Evolutionary conservation across 2,329 filamentous ascomycete genomes (phyloP).

Genomic region (Phyllosticta paracitricarpa): DNA sequence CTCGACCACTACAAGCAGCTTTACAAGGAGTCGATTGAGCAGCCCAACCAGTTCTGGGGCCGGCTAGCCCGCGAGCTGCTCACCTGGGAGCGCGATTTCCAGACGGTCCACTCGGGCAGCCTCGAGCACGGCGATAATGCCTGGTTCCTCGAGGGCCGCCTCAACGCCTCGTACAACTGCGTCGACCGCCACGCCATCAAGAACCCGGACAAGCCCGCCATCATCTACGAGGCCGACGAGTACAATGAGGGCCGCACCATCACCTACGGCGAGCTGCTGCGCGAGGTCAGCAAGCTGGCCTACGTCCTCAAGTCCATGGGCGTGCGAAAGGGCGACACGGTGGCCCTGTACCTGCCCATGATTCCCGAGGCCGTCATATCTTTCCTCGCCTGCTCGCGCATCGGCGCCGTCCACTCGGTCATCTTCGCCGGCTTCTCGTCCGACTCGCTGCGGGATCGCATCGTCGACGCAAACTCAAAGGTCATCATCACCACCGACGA

Average conservation of each 20-base stretch:
- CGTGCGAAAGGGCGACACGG: conserved; percentile 92
- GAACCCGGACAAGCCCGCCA: conserved; percentile 84
- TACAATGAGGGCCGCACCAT: conserved; percentile 75
- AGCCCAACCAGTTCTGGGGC: conserved; percentile 86
- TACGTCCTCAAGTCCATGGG: conserved; percentile 91
- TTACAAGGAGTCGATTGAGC: conserved; percentile 75
- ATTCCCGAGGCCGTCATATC: conserved; percentile 91
- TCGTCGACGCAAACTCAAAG: conserved; percentile 80
- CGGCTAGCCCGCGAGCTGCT: conserved; percentile 77
- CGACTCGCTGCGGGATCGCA: conserved; percentile 89
- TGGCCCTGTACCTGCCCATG: conserved; percentile 97
- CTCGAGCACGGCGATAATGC: conserved; percentile 73
- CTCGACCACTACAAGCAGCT: conserved; percentile 54
- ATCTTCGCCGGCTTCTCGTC: conserved; percentile 97
- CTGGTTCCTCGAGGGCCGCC: conserved; percentile 87
- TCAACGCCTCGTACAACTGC: conserved; percentile 97
- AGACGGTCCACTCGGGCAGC: conserved; percentile 73
- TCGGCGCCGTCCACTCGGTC: conserved; percentile 93
- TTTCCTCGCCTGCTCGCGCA: conserved; percentile 81
- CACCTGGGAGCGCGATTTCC: conserved; percentile 82
- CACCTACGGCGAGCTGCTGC: conserved; percentile 85
- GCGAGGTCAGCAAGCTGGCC: conserved; percentile 79
- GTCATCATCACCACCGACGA: conserved; percentile 96
- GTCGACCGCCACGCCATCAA: conserved; percentile 95
- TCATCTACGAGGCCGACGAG: conserved; percentile 98